Base-by-base conservation (phyloP, 768 basidiomycete genomes). In the Hericium alpestre region DNA sequence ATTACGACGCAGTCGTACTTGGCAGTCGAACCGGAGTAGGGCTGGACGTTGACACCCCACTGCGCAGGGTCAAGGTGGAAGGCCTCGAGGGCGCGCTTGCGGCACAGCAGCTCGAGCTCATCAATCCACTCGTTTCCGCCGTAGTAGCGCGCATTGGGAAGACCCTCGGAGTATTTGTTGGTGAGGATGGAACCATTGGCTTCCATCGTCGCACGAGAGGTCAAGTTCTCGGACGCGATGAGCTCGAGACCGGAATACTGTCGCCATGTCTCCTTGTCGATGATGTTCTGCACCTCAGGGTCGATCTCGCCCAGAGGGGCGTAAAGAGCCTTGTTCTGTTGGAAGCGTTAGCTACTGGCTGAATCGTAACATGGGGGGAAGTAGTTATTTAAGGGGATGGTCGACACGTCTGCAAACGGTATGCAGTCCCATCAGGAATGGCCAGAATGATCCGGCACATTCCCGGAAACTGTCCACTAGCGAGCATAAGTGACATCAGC, bases 41-140 rank as follows among this genome's bases (percentile, higher is more conserved):
- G 96, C 73, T 99, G 96, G 56, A 99, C 96, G 68, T 98, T 98
- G 73, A 99, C 93, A 64, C 95, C 95, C 96, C 96, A 98, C 71
- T 85, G 82, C 51, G 75, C 77, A 46, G 90, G 82, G 74, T 97
- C 93, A 62, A 97, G 88, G 79, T 91, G 84, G 83, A 97, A 99
- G 2, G 95, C 95, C 71, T 88, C 75, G 62, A 99, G 82, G 37
- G 96, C 96, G 67, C 96, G 92, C 74, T 93, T 86, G 71, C 93
- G 92, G 77, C 91, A 93, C 57, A 99, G 84, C 59, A 81, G 73
- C 74, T 98, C 96, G 66, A 99, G 87, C 69, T 96, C 91, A 68
- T 98, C 96, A 64, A 97, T 88, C 76, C 87, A 87, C 73, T 98
- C 96, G 76, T 98, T 99, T 57, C 95, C 95, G 65, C 93, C 93